Percentiles rank a stretch among this genome's conserved stretches.
These are phyloP conservation scores for Coccomyxa sp. DNA, from an alignment of 139 green algal species.

Conservation along the genomic window DNA sequence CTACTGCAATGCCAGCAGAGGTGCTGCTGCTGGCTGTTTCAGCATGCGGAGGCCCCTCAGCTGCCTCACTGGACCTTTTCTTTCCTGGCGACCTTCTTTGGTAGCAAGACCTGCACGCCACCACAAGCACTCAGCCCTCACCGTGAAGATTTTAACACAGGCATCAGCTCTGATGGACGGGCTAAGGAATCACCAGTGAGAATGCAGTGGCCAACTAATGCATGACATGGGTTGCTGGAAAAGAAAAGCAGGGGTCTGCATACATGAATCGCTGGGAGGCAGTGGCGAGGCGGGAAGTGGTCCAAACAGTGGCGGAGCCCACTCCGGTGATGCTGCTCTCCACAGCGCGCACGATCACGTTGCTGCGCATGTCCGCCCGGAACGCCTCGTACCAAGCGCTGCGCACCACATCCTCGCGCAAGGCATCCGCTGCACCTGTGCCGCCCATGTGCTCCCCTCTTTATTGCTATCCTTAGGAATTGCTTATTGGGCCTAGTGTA, in stretches of 20 bases:
- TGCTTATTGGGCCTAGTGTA: neutral
- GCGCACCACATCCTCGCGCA: slow-evolving; percentile 45
- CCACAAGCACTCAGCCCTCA: neutral
- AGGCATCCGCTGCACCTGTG: slow-evolving; percentile 34
- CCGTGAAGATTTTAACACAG: too few relatives aligned
- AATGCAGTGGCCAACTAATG: too few relatives aligned
- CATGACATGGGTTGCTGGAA: too few relatives aligned
- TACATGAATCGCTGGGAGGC: slow-evolving; percentile 4
- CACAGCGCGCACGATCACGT: slow-evolving; percentile 40
- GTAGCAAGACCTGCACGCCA: slow-evolving; percentile 24
- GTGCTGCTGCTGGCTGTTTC: too few relatives aligned
- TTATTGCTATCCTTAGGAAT: too few relatives aligned
- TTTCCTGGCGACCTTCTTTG: slow-evolving; percentile 1
- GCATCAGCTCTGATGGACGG: too few relatives aligned
- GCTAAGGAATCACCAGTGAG: too few relatives aligned
- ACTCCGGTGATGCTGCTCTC: slow-evolving; percentile 37
- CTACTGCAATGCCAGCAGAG: too few relatives aligned
- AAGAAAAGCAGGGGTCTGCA: neutral
- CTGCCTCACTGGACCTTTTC: neutral
- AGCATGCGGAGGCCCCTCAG: neutral
- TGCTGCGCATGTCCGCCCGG: slow-evolving; percentile 47
- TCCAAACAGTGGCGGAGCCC: slow-evolving; percentile 37
- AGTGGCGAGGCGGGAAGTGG: slow-evolving; percentile 16
- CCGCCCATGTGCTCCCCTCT: neutral
- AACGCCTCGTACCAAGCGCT: slow-evolving; percentile 44